Evolutionary conservation across 257 asterid genomes (phyloP).

Genomic region (Capsicum rhomboideum): DNA sequence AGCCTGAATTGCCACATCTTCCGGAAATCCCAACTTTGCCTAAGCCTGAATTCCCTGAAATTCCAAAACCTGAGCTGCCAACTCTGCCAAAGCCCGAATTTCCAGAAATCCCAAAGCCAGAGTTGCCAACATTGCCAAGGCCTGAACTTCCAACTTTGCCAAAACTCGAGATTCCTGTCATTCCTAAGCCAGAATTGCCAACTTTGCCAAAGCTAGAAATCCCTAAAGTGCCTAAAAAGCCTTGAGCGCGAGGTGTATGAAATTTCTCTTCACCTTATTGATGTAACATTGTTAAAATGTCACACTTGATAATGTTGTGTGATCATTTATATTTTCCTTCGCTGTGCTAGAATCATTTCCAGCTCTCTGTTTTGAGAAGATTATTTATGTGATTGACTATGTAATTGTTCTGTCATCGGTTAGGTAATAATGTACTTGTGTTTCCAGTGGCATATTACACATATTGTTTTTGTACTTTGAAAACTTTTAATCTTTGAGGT

Average conservation of each 20-base stretch:
- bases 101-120: not conserved
- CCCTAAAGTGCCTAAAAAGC: not conserved
- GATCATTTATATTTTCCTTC: not conserved
- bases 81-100: slow-evolving; percentile 9
- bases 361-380: not conserved
- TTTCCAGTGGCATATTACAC: not conserved
- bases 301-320: not conserved
- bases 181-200: not conserved
- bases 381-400: not conserved
- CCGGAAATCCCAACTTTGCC: too few species aligned
- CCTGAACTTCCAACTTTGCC: not conserved
- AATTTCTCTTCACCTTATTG: not conserved
- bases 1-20: too few species aligned
- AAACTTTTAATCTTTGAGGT: not conserved
- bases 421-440: not conserved
- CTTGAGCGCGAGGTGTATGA: not conserved
- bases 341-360: not conserved
- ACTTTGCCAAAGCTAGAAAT: not conserved
- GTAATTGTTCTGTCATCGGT: not conserved
- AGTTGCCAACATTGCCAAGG: not conserved
- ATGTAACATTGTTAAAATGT: not conserved
- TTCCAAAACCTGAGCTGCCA: not conserved
- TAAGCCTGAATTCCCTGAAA: too few species aligned
- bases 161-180: not conserved
- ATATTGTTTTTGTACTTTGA: not conserved